phyloP scores from a whole-genome alignment of 305 asterid species.

The Solanum chacoense region DNA sequence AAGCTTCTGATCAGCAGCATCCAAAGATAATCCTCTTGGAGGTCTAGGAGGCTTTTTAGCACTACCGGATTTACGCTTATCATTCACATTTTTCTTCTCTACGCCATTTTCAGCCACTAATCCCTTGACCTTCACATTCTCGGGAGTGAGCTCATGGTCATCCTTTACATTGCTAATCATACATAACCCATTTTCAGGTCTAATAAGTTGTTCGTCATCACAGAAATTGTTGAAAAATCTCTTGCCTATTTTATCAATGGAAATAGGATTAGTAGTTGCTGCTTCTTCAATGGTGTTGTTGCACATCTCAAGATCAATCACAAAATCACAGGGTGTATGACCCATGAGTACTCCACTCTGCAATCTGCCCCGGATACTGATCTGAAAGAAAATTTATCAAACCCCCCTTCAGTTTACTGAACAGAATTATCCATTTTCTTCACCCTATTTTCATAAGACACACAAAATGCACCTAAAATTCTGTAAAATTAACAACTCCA shows the following conservation, averaged over 20 bases:
- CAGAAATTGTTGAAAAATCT: conserved; percentile 2
- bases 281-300: conserved; percentile 12
- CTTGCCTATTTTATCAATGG: neutral
- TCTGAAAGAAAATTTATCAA: neutral
- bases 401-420: neutral
- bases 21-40: conserved; percentile 56
- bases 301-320: conserved; percentile 33
- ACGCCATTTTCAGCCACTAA: neutral
- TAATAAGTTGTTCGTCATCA: conserved; percentile 6
- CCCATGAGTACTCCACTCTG: conserved; percentile 9
- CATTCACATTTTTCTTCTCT: conserved; percentile 37
- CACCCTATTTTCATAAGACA: neutral
- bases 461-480: neutral
- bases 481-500: neutral
- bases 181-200: conserved; percentile 12
- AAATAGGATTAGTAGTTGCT: neutral
- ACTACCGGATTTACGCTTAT: conserved; percentile 35
- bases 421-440: neutral
- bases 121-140: conserved; percentile 2
- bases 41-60: conserved; percentile 76
- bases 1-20: conserved; percentile 75
- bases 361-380: neutral
- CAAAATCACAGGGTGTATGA: conserved; percentile 22
- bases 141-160: conserved; percentile 11
- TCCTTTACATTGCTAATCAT: neutral